Conservation (phyloP, 2,329 filamentous ascomycete species). For the Rutstroemia sp. region DNA sequence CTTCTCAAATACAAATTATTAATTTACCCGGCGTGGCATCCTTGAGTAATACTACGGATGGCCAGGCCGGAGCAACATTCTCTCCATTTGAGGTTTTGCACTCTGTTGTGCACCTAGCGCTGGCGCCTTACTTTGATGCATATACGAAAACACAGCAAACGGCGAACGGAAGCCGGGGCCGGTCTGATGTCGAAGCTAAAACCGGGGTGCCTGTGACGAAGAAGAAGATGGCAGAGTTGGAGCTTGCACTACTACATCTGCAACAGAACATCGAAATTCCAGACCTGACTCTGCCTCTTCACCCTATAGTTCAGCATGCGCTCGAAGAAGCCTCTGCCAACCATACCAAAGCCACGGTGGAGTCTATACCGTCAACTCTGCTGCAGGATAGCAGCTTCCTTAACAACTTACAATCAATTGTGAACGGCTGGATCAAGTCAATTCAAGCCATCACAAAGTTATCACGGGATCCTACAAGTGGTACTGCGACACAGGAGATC, state of each 20-base stretch:
- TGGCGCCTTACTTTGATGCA: slow-evolving; percentile 96
- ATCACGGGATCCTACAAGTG: slow-evolving; percentile 68
- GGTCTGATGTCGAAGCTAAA: slow-evolving; percentile 81
- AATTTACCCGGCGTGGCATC: slow-evolving; percentile 80
- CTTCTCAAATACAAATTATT: slow-evolving; percentile 84
- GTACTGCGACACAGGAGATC: slow-evolving; percentile 91
- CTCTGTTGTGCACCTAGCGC: slow-evolving; percentile 80
- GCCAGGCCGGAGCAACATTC: slow-evolving; percentile 63
- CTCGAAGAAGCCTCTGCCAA: slow-evolving; percentile 68
- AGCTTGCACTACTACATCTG: slow-evolving; percentile 81
- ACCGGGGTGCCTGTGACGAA: slow-evolving; percentile 95
- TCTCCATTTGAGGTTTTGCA: slow-evolving; percentile 92
- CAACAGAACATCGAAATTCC: slow-evolving; percentile 99
- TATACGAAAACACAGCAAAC: slow-evolving; percentile 78
- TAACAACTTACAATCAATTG: slow-evolving; percentile 86
- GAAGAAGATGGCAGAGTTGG: slow-evolving; percentile 91
- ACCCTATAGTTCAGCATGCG: slow-evolving; percentile 79
- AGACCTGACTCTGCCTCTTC: slow-evolving; percentile 78
- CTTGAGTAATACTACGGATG: slow-evolving; percentile 51
- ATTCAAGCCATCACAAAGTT: slow-evolving; percentile 96
- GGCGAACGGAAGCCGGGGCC: slow-evolving; percentile 57
- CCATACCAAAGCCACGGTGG: slow-evolving; percentile 63
- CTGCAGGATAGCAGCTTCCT: slow-evolving; percentile 85
- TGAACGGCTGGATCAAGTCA: slow-evolving; percentile 98
- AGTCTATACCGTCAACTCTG: slow-evolving; percentile 68